A percentile compares a stretch with the other conserved stretches of the same genome.
phyloP scores from a whole-genome alignment of 129 eudicot species.

The Flaveria brownii region DNA sequence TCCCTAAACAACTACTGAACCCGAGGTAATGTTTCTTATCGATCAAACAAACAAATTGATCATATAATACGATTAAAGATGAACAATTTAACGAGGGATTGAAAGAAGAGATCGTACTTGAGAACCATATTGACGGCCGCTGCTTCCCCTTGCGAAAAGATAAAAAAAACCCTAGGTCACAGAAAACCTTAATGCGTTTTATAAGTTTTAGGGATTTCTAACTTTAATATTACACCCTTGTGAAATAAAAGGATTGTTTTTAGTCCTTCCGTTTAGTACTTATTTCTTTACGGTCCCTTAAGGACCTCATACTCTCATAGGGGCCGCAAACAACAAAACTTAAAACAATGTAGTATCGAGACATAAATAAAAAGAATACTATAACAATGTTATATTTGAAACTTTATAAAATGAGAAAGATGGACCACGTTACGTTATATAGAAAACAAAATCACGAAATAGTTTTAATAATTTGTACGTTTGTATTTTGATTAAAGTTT shows the following conservation, averaged over 20 bases:
- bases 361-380: too few species aligned
- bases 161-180: not conserved
- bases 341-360: too few species aligned
- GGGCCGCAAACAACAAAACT: too few species aligned
- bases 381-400: too few species aligned
- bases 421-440: too few species aligned
- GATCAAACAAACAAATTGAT: not conserved
- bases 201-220: too few species aligned
- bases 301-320: too few species aligned
- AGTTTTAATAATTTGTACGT: too few species aligned
- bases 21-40: not conserved
- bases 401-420: too few species aligned
- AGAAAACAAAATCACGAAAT: too few species aligned
- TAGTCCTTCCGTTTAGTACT: not conserved
- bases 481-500: too few species aligned
- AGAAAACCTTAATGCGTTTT: too few species aligned
- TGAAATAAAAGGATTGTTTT: not conserved
- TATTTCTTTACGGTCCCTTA: not conserved
- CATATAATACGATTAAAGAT: not conserved
- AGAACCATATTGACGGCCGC: constrained; percentile 41
- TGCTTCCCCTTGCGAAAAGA: constrained; percentile 11
- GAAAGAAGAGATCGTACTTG: constrained; percentile 29
- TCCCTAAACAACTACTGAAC: not conserved
- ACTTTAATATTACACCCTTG: not conserved
- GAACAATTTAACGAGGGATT: constrained; percentile 3